A percentile compares a stretch with the other conserved stretches of the same genome.
Evolutionary conservation across 441 rosid genomes (phyloP).

Genomic region (Kokia cookei): DNA sequence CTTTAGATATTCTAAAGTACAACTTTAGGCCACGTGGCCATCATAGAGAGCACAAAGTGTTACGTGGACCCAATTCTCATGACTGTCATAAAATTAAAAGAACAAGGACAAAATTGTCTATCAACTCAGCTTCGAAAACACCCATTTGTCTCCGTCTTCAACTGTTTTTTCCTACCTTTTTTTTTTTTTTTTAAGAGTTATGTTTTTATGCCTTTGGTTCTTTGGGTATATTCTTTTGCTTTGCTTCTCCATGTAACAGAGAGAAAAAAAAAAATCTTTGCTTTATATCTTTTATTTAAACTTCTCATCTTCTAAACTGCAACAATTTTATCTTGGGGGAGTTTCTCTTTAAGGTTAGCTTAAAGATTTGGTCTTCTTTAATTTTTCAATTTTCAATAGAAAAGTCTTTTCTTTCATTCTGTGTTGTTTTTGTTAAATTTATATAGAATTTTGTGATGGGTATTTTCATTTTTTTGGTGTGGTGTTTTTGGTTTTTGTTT

Average conservation of each 20-base stretch:
- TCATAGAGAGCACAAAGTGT: background rate
- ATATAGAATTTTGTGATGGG: background rate
- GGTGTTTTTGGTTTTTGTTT: background rate
- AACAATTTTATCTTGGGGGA: background rate
- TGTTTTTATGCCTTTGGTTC: background rate
- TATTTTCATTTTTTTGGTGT: background rate
- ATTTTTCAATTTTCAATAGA: background rate
- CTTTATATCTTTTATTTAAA: background rate
- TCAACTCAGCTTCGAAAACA: constrained; percentile 1
- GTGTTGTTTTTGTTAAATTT: background rate
- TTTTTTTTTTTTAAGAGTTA: background rate
- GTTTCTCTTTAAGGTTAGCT: constrained; percentile 10
- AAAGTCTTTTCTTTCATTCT: background rate
- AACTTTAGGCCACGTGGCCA: constrained; percentile 7
- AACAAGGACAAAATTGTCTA: constrained; percentile 27
- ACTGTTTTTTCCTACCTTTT: background rate
- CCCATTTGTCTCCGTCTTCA: constrained; percentile 19
- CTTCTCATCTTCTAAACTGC: constrained; percentile 1
- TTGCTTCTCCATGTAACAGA: constrained; percentile 21
- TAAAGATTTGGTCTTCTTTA: background rate
- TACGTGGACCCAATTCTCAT: constrained; percentile 2
- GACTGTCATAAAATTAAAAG: constrained; percentile 13
- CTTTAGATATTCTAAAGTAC: background rate
- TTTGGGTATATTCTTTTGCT: constrained; percentile 38
- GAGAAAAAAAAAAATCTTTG: background rate